phyloP scores from a whole-genome alignment of 1,139 yeast genomes.

The Zhuliangozyma parablackwelliae region DNA sequence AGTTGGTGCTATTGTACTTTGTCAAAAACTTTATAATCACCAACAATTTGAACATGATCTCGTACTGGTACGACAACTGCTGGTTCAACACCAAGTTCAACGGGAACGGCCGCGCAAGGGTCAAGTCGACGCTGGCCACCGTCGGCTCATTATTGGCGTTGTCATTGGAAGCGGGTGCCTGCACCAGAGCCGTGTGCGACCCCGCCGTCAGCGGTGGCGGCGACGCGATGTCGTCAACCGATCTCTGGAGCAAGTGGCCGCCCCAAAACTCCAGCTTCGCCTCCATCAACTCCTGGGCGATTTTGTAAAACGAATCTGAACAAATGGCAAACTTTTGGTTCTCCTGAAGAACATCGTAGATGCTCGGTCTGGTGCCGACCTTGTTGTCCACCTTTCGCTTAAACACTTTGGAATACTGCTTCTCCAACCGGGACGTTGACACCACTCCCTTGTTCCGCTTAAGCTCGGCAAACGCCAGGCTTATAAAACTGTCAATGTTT shows the following conservation, averaged over 20 bases:
- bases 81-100: conserved; percentile 68
- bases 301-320: conserved; percentile 45
- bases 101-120: conserved; percentile 79
- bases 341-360: no score
- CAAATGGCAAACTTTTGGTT: conserved; percentile 30
- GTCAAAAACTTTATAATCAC: conserved; percentile 60
- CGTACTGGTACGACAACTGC: conserved; percentile 73
- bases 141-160: conserved; percentile 12
- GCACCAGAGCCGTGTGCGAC: background rate
- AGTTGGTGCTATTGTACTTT: conserved; percentile 56
- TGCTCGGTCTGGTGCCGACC: conserved; percentile 3
- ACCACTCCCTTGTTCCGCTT: conserved; percentile 28
- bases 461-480: conserved; percentile 29
- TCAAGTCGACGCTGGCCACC: conserved; percentile 51
- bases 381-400: conserved; percentile 1
- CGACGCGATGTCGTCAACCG: conserved; percentile 18
- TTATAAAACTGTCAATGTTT: conserved; percentile 46
- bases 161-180: background rate
- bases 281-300: conserved; percentile 60
- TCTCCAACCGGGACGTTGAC: conserved; percentile 26
- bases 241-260: no score
- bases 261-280: conserved; percentile 46
- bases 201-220: conserved; percentile 1
- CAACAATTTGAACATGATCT: conserved; percentile 71
- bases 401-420: conserved; percentile 18